phyloP scores from a whole-genome alignment of 2,329 filamentous ascomycete genomes.

The Aspergillus sp. region DNA sequence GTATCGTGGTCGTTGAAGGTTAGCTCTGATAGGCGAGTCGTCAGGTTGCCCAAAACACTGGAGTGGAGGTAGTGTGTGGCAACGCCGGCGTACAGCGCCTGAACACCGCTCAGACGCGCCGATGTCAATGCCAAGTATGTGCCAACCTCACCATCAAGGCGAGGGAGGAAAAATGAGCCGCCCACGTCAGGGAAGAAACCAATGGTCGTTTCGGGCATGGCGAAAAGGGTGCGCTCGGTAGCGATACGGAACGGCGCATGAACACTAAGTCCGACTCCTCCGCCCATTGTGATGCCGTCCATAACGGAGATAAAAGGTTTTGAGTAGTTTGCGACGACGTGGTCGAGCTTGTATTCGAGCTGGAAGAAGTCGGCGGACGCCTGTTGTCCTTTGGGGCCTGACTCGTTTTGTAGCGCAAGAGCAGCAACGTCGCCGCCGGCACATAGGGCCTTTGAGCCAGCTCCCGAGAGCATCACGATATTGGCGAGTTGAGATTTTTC shows the following conservation, averaged over 20 bases:
- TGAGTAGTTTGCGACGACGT: constrained; percentile 86
- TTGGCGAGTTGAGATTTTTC: constrained; percentile 92
- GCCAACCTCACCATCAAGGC: constrained; percentile 81
- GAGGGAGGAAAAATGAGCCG: constrained; percentile 90
- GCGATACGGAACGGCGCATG: constrained; percentile 96
- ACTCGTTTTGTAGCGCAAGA: constrained; percentile 71
- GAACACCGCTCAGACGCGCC: constrained; percentile 74
- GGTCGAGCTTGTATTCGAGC: constrained; percentile 94
- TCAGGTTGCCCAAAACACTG: constrained; percentile 75
- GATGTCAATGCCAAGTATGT: constrained; percentile 94
- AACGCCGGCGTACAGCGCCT: constrained; percentile 86
- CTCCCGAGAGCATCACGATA: constrained; percentile 86
- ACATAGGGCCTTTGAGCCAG: constrained; percentile 82
- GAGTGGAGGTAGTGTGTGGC: constrained; percentile 97
- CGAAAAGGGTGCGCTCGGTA: constrained; percentile 91
- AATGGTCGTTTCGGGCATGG: constrained; percentile 98
- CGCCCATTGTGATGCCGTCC: constrained; percentile 98
- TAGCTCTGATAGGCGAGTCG: constrained; percentile 83
- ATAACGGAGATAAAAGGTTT: constrained; percentile 96
- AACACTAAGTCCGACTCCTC: constrained; percentile 88
- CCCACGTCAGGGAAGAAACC: constrained; percentile 99
- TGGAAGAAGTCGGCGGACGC: constrained; percentile 83
- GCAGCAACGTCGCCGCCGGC: constrained; percentile 87
- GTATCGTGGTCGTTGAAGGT: constrained; percentile 76
- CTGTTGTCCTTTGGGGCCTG: constrained; percentile 68